Percentiles rank a stretch among this genome's conserved stretches.
Conservation (phyloP, 2,329 filamentous ascomycete genomes). For the Dactylellina parvicollis region DNA sequence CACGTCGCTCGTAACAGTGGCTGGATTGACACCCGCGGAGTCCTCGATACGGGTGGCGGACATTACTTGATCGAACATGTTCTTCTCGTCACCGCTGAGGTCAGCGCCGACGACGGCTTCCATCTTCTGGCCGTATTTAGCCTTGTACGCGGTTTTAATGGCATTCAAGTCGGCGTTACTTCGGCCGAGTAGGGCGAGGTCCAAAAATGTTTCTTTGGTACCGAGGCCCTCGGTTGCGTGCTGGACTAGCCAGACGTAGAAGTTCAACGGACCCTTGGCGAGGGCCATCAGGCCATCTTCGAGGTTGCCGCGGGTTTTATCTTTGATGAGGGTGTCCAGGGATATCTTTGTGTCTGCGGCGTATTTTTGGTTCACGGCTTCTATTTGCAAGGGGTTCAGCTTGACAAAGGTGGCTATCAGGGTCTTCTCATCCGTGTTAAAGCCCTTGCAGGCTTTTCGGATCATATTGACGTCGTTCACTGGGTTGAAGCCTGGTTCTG, state of each 20-base stretch:
- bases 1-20: slow-evolving; percentile 79
- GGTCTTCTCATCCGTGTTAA: slow-evolving; percentile 84
- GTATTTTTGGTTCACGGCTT: slow-evolving; percentile 74
- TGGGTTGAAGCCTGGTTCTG: slow-evolving; percentile 66
- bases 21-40: slow-evolving; percentile 76
- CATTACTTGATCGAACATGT: slow-evolving; percentile 84
- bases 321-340: slow-evolving; percentile 78
- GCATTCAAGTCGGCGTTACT: slow-evolving; percentile 88
- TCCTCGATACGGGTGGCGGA: slow-evolving; percentile 81
- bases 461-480: slow-evolving; percentile 75
- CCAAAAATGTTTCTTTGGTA: slow-evolving; percentile 85
- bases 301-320: slow-evolving; percentile 79
- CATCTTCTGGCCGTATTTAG: slow-evolving; percentile 73
- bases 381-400: slow-evolving; percentile 79
- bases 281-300: slow-evolving; percentile 78
- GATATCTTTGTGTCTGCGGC: slow-evolving; percentile 72
- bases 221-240: slow-evolving; percentile 80
- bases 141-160: slow-evolving; percentile 82
- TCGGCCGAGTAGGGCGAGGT: slow-evolving; percentile 83
- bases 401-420: slow-evolving; percentile 76
- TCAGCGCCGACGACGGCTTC: slow-evolving; percentile 79
- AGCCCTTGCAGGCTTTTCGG: slow-evolving; percentile 88
- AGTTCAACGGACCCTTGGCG: slow-evolving; percentile 78
- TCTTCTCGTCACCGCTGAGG: slow-evolving; percentile 83
- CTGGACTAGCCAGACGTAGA: slow-evolving; percentile 77